These are phyloP conservation scores for Termitomyces sp. DNA, from an alignment of 768 basidiomycete genomes.

Conservation along the genomic window DNA sequence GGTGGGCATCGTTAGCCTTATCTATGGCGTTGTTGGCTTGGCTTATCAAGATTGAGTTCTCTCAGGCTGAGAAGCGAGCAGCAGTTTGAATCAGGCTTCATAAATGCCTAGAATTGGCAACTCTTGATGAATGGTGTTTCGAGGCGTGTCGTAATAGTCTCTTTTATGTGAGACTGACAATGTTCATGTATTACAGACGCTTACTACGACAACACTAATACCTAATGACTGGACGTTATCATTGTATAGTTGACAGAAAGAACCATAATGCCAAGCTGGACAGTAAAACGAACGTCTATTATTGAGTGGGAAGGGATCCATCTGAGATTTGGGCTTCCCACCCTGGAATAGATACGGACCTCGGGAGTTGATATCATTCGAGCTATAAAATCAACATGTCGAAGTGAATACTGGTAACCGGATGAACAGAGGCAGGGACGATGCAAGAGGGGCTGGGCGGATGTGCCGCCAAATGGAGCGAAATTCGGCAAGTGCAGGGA, in stretches of 20 bases:
- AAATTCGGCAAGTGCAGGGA: constrained; percentile 5
- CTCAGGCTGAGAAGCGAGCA: too few relatives aligned
- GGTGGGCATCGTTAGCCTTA: neutral
- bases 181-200: neutral
- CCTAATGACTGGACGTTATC: neutral
- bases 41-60: neutral
- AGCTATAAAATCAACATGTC: neutral
- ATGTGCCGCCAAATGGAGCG: constrained; percentile 1
- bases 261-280: neutral
- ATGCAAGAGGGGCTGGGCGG: neutral
- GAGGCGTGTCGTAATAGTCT: neutral
- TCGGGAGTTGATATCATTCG: too few relatives aligned
- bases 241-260: neutral
- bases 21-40: neutral
- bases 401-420: neutral
- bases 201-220: neutral
- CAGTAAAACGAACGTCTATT: too few relatives aligned
- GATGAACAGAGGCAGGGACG: neutral
- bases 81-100: neutral
- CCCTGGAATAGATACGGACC: neutral
- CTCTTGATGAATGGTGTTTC: neutral
- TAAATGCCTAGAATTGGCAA: neutral
- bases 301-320: too few relatives aligned
- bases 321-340: neutral
- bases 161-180: neutral